Evolutionary conservation across 2,329 filamentous ascomycete species (phyloP).

Genomic region (Bipolaris victoriae): DNA sequence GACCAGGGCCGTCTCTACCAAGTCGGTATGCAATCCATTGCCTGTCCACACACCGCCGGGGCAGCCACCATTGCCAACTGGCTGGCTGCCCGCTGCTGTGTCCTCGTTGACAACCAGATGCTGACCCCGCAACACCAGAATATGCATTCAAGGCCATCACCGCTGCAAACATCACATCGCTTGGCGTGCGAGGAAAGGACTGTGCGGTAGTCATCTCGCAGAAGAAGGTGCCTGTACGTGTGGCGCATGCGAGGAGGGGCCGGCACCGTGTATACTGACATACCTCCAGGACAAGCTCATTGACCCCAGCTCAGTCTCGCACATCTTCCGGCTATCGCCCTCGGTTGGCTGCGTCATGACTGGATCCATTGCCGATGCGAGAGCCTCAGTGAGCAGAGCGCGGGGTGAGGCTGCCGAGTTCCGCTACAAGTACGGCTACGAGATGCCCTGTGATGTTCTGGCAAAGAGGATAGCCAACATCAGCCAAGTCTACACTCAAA

Average conservation of each 20-base stretch:
- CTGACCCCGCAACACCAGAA: slow-evolving; percentile 63
- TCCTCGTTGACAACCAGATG: slow-evolving; percentile 8
- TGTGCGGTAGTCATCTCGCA: slow-evolving; percentile 97
- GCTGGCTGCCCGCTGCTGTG: slow-evolving; percentile 3
- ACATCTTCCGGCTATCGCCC: slow-evolving; percentile 96
- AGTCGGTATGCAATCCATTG: slow-evolving; percentile 75
- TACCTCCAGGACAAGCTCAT: slow-evolving; percentile 89
- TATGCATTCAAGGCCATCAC: slow-evolving; percentile 99
- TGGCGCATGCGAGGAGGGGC: slow-evolving; percentile 13
- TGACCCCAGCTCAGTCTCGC: slow-evolving; percentile 93
- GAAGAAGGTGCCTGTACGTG: slow-evolving; percentile 96
- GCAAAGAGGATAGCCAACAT: slow-evolving; percentile 98
- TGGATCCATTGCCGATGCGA: slow-evolving; percentile 95
- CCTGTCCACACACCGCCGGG: background rate
- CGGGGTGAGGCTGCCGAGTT: slow-evolving; percentile 97
- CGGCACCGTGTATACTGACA: slow-evolving; percentile 16
- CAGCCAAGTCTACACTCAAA: slow-evolving; percentile 98
- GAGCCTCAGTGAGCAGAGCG: slow-evolving; percentile 89
- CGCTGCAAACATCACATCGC: slow-evolving; percentile 97
- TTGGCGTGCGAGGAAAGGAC: slow-evolving; percentile 94
- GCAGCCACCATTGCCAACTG: background rate
- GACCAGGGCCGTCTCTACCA: slow-evolving; percentile 98
- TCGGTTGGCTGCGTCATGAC: slow-evolving; percentile 99
- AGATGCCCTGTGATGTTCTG: slow-evolving; percentile 98
- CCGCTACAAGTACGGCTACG: slow-evolving; percentile 97